Evolutionary conservation across 2,329 filamentous ascomycete species (phyloP).

Genomic region (Microdochium bolleyi): DNA sequence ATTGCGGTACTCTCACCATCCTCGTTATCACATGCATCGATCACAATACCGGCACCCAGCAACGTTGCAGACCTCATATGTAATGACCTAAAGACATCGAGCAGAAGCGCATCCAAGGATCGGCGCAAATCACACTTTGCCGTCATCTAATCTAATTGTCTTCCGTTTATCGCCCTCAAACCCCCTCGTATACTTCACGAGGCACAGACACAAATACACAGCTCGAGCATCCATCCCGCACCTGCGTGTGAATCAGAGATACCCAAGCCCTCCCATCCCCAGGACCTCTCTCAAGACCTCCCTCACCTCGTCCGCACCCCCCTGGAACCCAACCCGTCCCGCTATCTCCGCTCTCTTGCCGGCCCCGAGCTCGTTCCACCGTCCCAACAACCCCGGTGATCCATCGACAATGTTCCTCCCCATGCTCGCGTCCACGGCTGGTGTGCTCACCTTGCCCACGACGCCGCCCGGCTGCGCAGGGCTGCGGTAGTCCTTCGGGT

Average conservation of each 20-base stretch:
- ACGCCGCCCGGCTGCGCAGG: conserved; percentile 14
- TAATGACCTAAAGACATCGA: no score
- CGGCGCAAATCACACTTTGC: no score
- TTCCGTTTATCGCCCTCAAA: no score
- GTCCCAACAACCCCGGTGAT: conserved; percentile 46
- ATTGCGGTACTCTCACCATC: no score
- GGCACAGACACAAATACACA: no score
- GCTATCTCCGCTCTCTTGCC: conserved; percentile 66
- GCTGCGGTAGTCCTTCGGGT: conserved; percentile 70
- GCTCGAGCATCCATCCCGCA: no score
- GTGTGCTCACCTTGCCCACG: conserved; percentile 24
- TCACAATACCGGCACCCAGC: no score
- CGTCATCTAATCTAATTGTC: no score
- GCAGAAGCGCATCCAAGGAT: no score
- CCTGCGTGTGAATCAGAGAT: no score
- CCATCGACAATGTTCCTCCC: conserved; percentile 71
- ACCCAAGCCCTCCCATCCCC: conserved; percentile 45
- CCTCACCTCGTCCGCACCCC: conserved; percentile 52
- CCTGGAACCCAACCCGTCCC: conserved; percentile 59
- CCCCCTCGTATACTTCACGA: not conserved
- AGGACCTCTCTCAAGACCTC: conserved; percentile 51
- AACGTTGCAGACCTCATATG: no score
- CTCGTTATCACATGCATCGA: no score
- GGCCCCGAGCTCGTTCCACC: conserved; percentile 70
- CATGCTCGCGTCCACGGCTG: conserved; percentile 49